These are phyloP conservation scores for Amylostereum areolatum DNA, from an alignment of 1,284 basidiomycete genomes.

Conservation along the genomic window DNA sequence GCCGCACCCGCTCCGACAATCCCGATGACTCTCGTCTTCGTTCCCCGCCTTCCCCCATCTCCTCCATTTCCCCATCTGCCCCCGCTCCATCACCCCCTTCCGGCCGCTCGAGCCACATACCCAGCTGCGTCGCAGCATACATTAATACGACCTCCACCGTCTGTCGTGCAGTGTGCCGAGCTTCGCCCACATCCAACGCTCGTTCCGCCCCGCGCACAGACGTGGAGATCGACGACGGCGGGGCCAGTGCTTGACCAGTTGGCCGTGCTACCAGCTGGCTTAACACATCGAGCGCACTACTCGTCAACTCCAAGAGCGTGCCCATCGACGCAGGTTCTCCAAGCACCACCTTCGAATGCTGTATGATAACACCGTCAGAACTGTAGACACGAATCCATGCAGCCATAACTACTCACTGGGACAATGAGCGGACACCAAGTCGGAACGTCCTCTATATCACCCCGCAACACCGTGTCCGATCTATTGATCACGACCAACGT, in stretches of 20 bases:
- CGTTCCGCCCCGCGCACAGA: slow-evolving; percentile 30
- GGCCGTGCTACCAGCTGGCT: slow-evolving; percentile 53
- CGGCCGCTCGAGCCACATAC: slow-evolving; percentile 66
- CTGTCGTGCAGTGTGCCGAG: slow-evolving; percentile 45
- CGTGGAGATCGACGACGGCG: slow-evolving; percentile 17
- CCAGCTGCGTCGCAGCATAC: slow-evolving; percentile 75
- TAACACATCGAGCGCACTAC: slow-evolving; percentile 65
- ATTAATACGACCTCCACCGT: slow-evolving; percentile 67
- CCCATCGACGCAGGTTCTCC: slow-evolving; percentile 76
- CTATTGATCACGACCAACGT: slow-evolving; percentile 69
- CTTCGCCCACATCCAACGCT: slow-evolving; percentile 52
- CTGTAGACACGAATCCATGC: slow-evolving; percentile 5
- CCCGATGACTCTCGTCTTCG: slow-evolving; percentile 38
- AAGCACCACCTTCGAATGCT: slow-evolving; percentile 79
- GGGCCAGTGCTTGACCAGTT: slow-evolving; percentile 44
- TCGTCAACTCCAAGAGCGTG: slow-evolving; percentile 71
- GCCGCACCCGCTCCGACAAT: slow-evolving; percentile 57
- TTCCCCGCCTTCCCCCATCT: slow-evolving; percentile 27
- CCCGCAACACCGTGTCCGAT: slow-evolving; percentile 62
- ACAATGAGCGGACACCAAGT: slow-evolving; percentile 60
- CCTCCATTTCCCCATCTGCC: slow-evolving; percentile 14
- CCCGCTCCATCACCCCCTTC: slow-evolving; percentile 42
- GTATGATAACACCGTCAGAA: slow-evolving; percentile 12
- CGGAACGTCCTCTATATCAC: slow-evolving; percentile 67
- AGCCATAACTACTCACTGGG: slow-evolving; percentile 50